Conservation (phyloP, 2,329 filamentous ascomycete species). For the Paraphaeosphaeria minitans region DNA sequence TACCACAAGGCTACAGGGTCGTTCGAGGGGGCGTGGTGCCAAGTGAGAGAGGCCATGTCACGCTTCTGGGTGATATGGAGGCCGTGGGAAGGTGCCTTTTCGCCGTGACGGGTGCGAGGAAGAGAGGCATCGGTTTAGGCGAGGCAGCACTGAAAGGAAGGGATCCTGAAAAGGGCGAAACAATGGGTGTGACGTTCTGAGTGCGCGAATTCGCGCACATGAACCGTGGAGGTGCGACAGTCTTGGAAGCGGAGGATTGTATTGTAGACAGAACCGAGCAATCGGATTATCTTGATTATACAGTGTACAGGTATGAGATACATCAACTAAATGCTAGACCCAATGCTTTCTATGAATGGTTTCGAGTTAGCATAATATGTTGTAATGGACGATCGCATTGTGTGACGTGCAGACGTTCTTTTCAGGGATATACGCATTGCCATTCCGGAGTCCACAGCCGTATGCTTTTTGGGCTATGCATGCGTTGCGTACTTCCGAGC, state of each 20-base stretch:
- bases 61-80: slow-evolving; percentile 81
- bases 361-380: background rate
- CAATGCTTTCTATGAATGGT: background rate
- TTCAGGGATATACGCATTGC: too few species aligned
- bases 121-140: slow-evolving; percentile 75
- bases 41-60: slow-evolving; percentile 85
- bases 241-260: background rate
- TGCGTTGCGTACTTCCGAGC: background rate
- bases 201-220: background rate
- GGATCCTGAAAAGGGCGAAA: slow-evolving; percentile 5
- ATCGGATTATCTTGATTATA: slow-evolving; percentile 5
- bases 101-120: slow-evolving; percentile 69
- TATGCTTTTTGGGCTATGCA: background rate
- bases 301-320: background rate
- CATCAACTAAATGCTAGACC: background rate
- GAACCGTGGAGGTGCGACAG: background rate
- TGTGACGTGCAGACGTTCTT: background rate
- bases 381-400: background rate
- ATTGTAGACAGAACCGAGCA: slow-evolving; percentile 8
- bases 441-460: background rate
- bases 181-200: background rate
- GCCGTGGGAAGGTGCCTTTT: slow-evolving; percentile 76
- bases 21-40: slow-evolving; percentile 76
- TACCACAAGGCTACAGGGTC: slow-evolving; percentile 77
- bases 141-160: slow-evolving; percentile 70